Evolutionary conservation across 1,284 basidiomycete genomes (phyloP).

Genomic region (Naganishia sp.): DNA sequence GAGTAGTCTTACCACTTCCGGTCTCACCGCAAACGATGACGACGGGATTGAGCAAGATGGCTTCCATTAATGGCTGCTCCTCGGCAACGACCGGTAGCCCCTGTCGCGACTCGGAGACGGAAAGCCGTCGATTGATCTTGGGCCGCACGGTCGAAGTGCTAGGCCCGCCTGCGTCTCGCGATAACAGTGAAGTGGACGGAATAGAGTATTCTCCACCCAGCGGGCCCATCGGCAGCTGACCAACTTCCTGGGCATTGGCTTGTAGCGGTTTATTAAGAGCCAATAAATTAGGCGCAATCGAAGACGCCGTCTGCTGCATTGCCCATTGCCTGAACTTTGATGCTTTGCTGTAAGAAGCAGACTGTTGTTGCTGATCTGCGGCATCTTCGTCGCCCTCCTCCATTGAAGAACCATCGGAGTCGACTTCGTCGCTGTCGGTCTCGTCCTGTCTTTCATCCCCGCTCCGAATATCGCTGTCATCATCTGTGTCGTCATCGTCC

Average conservation of each 20-base stretch:
- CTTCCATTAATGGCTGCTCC: constrained; percentile 92
- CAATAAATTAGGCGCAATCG: constrained; percentile 35
- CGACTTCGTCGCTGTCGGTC: constrained; percentile 40
- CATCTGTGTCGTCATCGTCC: constrained; percentile 4
- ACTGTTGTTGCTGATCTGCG: constrained; percentile 30
- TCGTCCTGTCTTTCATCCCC: constrained; percentile 23
- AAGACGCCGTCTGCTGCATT: constrained; percentile 61
- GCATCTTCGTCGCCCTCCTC: constrained; percentile 36
- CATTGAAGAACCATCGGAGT: constrained; percentile 38
- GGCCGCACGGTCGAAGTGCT: constrained; percentile 55
- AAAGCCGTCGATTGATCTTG: constrained; percentile 67
- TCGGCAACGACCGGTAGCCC: constrained; percentile 87
- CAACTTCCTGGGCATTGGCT: constrained; percentile 36
- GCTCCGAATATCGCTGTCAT: background rate
- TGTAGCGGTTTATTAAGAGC: constrained; percentile 34
- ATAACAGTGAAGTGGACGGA: constrained; percentile 49
- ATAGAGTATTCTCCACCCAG: constrained; percentile 47
- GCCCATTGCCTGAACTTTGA: constrained; percentile 83
- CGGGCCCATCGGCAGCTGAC: constrained; percentile 47
- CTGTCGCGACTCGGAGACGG: constrained; percentile 75
- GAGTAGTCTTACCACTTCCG: constrained; percentile 97
- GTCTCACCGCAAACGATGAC: constrained; percentile 80
- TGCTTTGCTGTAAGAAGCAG: constrained; percentile 39
- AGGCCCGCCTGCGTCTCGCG: constrained; percentile 39
- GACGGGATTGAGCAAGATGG: constrained; percentile 79